These are phyloP conservation scores for Dipodascopsis uninucleata DNA, from an alignment of 805 yeast genomes.

Conservation along the genomic window DNA sequence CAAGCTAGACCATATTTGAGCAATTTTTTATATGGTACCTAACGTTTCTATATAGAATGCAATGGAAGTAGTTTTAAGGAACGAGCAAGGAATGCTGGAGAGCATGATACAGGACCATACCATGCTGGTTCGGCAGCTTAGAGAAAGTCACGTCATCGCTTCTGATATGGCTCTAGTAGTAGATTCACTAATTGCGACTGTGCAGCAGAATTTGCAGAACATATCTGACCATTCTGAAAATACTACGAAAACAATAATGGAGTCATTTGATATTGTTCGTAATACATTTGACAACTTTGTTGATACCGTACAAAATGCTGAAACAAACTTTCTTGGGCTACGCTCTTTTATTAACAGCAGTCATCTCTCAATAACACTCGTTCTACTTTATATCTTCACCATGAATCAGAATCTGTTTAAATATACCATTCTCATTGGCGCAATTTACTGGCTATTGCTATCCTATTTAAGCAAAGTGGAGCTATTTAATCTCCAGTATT, in stretches of 20 bases:
- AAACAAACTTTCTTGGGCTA: not conserved
- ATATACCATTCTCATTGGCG: too few species aligned
- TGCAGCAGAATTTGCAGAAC: not conserved
- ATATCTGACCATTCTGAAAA: slow-evolving; percentile 1
- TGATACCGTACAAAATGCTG: not conserved
- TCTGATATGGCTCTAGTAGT: not conserved
- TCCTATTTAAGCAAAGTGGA: too few species aligned
- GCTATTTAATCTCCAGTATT: not conserved
- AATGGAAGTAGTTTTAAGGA: too few species aligned
- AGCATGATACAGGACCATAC: not conserved
- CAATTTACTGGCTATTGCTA: too few species aligned
- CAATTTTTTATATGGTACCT: too few species aligned
- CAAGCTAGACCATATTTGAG: too few species aligned
- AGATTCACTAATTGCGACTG: not conserved
- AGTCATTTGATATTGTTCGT: not conserved
- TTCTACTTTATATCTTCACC: too few species aligned
- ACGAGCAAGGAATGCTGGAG: not conserved
- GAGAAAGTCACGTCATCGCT: not conserved
- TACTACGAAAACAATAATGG: not conserved
- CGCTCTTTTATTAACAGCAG: too few species aligned
- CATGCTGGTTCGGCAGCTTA: not conserved
- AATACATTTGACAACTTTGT: not conserved
- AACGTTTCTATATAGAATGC: too few species aligned
- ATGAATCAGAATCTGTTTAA: too few species aligned
- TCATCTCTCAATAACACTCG: too few species aligned